phyloP scores from a whole-genome alignment of 163 green algal genomes.

The Coccomyxa subellipsoidea region DNA sequence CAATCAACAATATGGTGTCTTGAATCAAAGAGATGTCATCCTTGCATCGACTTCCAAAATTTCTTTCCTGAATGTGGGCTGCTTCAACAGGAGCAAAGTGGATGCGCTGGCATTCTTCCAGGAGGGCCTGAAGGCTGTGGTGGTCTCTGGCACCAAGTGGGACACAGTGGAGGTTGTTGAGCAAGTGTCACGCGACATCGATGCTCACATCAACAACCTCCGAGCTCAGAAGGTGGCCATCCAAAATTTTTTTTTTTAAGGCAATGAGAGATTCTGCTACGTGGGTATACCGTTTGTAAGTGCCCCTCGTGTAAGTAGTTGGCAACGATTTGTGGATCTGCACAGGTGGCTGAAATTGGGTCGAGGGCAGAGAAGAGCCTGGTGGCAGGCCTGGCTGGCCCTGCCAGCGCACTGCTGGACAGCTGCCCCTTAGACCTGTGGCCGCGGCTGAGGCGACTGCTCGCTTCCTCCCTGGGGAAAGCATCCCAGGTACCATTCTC shows the following conservation, averaged over 20 bases:
- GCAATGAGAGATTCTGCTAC: too few species aligned
- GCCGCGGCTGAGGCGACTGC: slow-evolving; percentile 57
- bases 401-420: slow-evolving; percentile 66
- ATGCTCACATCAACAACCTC: slow-evolving; percentile 29
- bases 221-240: slow-evolving; percentile 9
- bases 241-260: too few species aligned
- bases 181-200: slow-evolving; percentile 37
- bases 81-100: not conserved
- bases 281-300: too few species aligned
- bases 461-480: slow-evolving; percentile 16
- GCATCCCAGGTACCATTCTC: slow-evolving; percentile 18
- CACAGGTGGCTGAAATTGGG: slow-evolving; percentile 34
- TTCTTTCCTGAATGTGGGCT: too few species aligned
- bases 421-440: slow-evolving; percentile 65
- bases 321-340: not conserved
- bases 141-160: slow-evolving; percentile 43
- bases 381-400: slow-evolving; percentile 27
- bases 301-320: too few species aligned
- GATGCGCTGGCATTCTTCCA: slow-evolving; percentile 31
- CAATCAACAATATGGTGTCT: too few species aligned
- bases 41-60: too few species aligned
- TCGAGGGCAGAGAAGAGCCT: slow-evolving; percentile 36
- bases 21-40: too few species aligned
- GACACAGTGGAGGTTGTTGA: slow-evolving; percentile 13
- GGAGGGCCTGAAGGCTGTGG: slow-evolving; percentile 28